Base-by-base conservation (phyloP, 2,329 filamentous ascomycete species). In the Chrysoporthe austroafricana region DNA sequence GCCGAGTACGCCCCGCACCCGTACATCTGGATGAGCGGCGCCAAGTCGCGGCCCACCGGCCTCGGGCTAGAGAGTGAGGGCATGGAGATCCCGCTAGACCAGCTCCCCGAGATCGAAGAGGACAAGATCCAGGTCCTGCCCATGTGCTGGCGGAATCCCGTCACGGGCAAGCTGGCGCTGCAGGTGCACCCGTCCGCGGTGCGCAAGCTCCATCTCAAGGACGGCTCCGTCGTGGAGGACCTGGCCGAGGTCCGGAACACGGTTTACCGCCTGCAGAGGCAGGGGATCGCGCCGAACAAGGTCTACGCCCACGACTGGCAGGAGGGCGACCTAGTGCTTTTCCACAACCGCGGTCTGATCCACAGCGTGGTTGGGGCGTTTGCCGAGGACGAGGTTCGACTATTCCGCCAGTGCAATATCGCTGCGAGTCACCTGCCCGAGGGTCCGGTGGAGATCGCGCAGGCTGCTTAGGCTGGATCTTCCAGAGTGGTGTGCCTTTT, bases 401-500 rank as follows among this genome's bases (percentile, higher is more conserved):
- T 94, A 69, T 94, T 94, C 75, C 81, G 91, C 70, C 91, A 94
- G 81, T 94, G 91, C 78, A 94, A 94, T 76, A 82, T 94, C 77
- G 91, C 91, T n/a, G 88, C 85, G 3, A 90, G 85, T 68, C 78
- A 84, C 70, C 76, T 85, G 48, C 87, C 88, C 8, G 74, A 84
- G 63, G 87, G 86, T 0, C 85, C 86, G 9, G 72, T 70, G 36
- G 72, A 70, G 59, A 57, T 61, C 34, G 69, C 62, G 21, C 66
- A 64, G 36, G 70, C 62, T 42, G 70, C 69, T 67, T 70, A 42
- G 56, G n/a, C 26, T 14, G 18, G 7, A 14, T 46, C 13, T 16
- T 14, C 3, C 2, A 26, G 4, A n/a, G 5, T 18, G 58, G 21
- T 32, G 21, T 46, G 7, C 42, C 13, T 32, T 48, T 18, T 5